Evolutionary conservation across 805 yeast species (phyloP).

Genomic region (Starmerella roubikii): DNA sequence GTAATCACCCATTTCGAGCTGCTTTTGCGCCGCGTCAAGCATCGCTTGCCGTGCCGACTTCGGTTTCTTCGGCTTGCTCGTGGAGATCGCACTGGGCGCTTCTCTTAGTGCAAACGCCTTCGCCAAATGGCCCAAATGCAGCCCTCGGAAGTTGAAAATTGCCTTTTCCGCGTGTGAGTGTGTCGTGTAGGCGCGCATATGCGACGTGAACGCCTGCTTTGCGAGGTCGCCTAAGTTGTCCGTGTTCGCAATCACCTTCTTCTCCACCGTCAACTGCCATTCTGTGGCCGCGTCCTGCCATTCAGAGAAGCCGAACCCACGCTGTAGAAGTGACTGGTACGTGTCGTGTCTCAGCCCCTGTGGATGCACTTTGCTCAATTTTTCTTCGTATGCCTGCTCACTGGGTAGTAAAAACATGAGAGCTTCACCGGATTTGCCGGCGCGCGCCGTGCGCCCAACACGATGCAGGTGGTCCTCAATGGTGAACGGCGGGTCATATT

Average conservation of each 20-base stretch:
- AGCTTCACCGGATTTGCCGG: conserved; percentile 77
- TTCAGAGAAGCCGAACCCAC: conserved; percentile 30
- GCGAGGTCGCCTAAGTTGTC: conserved; percentile 55
- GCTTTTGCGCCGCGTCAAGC: conserved; percentile 18
- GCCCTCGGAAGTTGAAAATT: conserved; percentile 61
- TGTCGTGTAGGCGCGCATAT: conserved; percentile 89
- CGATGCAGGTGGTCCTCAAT: conserved; percentile 92
- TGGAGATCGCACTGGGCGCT: conserved; percentile 52
- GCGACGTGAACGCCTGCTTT: conserved; percentile 70
- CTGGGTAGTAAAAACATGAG: conserved; percentile 76
- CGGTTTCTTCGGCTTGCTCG: conserved; percentile 3
- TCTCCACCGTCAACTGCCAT: conserved; percentile 82
- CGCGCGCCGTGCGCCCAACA: conserved; percentile 96
- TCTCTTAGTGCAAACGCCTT: conserved; percentile 91
- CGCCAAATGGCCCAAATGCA: conserved; percentile 93
- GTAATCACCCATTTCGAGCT: conserved; percentile 17
- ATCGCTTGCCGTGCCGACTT: conserved; percentile 17
- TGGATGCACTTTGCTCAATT: conserved; percentile 44
- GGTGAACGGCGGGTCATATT: conserved; percentile 89
- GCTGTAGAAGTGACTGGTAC: conserved; percentile 29
- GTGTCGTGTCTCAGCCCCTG: conserved; percentile 37
- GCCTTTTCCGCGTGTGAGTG: conserved; percentile 71
- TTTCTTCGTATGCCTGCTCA: conserved; percentile 57
- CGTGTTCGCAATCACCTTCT: conserved; percentile 57
- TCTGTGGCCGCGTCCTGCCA: conserved; percentile 97